A percentile compares a stretch with the other conserved stretches of the same genome.
Evolutionary conservation across 257 asterid species (phyloP).

Genomic region (Striga asiatica): DNA sequence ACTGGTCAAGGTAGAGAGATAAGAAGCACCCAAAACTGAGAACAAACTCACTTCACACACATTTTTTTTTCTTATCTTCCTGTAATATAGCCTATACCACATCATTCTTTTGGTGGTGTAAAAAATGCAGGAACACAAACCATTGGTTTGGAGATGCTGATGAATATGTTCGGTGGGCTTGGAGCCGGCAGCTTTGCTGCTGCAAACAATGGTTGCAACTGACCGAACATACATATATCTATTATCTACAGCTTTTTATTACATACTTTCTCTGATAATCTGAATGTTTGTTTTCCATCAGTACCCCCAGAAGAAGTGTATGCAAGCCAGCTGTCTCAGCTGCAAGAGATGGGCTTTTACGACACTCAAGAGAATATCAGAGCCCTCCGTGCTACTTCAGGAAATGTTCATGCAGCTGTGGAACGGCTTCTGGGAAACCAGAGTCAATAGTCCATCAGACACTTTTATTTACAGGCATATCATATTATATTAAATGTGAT

Average conservation of each 20-base stretch:
- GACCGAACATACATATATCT: too few species aligned
- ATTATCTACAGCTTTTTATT: neutral
- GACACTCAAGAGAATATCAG: constrained; percentile 47
- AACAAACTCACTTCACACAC: neutral
- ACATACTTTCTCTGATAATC: neutral
- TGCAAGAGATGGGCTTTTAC: constrained; percentile 53
- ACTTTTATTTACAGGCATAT: constrained; percentile 19
- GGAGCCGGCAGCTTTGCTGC: constrained; percentile 46
- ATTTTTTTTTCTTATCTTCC: neutral
- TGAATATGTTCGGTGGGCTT: constrained; percentile 58
- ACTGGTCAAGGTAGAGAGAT: constrained; percentile 35
- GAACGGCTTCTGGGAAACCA: constrained; percentile 46
- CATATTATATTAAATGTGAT: constrained; percentile 20
- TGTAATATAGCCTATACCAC: neutral
- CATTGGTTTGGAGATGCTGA: constrained; percentile 44
- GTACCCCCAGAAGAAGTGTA: constrained; percentile 51
- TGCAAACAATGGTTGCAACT: constrained; percentile 29
- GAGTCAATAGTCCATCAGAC: constrained; percentile 24
- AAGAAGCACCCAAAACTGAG: constrained; percentile 10
- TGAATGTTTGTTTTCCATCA: constrained; percentile 8
- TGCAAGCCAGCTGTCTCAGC: constrained; percentile 44
- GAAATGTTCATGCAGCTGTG: constrained; percentile 53
- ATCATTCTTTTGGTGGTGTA: neutral
- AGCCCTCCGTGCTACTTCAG: constrained; percentile 44
- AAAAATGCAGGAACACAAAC: constrained; percentile 33